phyloP scores from a whole-genome alignment of 78 protist genomes.

The Bigelowiella natans region DNA sequence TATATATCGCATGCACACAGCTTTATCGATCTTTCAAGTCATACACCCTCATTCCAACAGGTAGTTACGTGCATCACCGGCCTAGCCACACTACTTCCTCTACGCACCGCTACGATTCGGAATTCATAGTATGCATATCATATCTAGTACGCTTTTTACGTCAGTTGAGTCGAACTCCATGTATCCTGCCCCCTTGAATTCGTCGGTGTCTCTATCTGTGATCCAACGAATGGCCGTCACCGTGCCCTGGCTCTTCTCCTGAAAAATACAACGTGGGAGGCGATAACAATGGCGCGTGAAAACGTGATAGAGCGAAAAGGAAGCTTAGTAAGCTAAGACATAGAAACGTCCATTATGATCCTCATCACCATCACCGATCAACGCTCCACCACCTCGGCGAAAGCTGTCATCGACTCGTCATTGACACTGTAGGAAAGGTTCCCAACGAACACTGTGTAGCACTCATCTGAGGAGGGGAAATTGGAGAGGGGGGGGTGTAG shows the following conservation, averaged over 20 bases:
- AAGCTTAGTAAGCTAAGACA: too few species aligned
- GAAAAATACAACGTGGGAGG: too few species aligned
- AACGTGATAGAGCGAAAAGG: too few species aligned
- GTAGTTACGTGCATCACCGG: too few species aligned
- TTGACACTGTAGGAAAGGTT: neutral
- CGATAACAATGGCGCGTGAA: too few species aligned
- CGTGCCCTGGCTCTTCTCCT: neutral
- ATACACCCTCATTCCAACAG: neutral
- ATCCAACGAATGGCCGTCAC: neutral
- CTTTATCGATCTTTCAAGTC: neutral
- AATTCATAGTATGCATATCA: too few species aligned
- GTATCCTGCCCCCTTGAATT: neutral
- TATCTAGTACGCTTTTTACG: neutral
- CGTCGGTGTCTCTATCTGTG: neutral
- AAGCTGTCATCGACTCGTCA: neutral
- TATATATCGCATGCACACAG: neutral
- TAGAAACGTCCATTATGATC: too few species aligned
- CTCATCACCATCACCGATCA: too few species aligned
- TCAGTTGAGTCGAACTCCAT: neutral
- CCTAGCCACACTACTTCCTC: too few species aligned
- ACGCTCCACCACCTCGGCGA: neutral
- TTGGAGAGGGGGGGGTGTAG: too few species aligned
- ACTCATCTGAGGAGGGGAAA: too few species aligned
- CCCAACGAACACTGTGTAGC: neutral
- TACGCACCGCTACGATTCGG: too few species aligned